Conservation (phyloP, 2,329 filamentous ascomycete species). For the Onygenales sp. region DNA sequence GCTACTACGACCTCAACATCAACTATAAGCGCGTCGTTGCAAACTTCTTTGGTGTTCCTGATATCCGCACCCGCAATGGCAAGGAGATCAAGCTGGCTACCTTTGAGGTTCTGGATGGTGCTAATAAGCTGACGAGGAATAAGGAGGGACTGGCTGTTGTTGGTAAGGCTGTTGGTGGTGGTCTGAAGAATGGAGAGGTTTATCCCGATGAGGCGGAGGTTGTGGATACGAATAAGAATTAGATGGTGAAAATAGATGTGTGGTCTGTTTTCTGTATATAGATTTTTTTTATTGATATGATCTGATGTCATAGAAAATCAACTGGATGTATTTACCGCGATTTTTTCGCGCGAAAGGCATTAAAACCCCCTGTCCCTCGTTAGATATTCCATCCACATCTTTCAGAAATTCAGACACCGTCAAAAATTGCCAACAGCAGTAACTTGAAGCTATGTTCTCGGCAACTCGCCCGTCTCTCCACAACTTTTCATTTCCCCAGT, state of each 20-base stretch:
- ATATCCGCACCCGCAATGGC: slow-evolving; percentile 48
- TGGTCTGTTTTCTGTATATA: background rate
- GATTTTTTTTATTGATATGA: background rate
- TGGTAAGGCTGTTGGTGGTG: slow-evolving; percentile 1
- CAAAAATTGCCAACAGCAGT: no score
- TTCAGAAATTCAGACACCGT: no score
- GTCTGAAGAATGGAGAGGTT: background rate
- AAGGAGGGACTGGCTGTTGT: background rate
- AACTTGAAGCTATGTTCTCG: no score
- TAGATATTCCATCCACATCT: no score
- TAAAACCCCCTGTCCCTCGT: no score
- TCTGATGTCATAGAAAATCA: background rate
- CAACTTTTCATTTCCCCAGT: no score
- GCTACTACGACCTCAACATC: slow-evolving; percentile 59
- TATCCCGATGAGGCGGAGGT: background rate
- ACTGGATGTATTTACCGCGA: background rate
- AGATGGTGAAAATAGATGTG: background rate
- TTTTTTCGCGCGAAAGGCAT: no score
- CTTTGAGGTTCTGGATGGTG: slow-evolving; percentile 32
- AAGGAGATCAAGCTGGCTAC: slow-evolving; percentile 60
- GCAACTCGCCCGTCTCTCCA: no score
- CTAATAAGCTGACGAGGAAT: slow-evolving; percentile 2
- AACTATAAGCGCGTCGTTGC: slow-evolving; percentile 50
- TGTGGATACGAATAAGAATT: background rate
- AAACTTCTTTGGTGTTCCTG: slow-evolving; percentile 55